Percentiles rank a stretch among this genome's conserved stretches.
Conservation (phyloP, 2,329 filamentous ascomycete species). For the Beauveria asiatica region DNA sequence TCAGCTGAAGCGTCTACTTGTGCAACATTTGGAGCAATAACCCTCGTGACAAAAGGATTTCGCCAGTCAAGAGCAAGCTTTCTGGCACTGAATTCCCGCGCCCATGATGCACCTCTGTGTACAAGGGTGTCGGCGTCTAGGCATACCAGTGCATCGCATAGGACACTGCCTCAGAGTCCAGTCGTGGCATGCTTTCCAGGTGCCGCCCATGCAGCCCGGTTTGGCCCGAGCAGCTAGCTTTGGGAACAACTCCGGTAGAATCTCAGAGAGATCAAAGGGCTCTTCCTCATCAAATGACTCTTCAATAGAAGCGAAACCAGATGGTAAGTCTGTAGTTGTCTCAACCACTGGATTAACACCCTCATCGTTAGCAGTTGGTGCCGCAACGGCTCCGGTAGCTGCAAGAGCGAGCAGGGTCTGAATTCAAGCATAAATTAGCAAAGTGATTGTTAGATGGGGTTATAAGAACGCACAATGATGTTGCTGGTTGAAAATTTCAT, state of each 20-base stretch:
- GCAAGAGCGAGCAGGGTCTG: neutral
- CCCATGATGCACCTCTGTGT: neutral
- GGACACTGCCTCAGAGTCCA: slow-evolving; percentile 1
- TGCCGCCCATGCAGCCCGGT: neutral
- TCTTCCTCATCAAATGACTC: neutral
- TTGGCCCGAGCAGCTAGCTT: neutral
- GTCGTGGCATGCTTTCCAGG: neutral
- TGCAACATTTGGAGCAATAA: neutral
- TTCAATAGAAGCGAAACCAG: neutral
- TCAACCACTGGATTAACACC: neutral
- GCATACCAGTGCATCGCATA: neutral
- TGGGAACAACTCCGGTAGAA: neutral
- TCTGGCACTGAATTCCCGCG: neutral
- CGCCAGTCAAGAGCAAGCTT: neutral
- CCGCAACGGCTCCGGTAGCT: neutral
- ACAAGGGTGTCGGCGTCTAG: slow-evolving; percentile 31
- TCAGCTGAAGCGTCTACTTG: neutral
- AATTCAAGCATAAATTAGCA: neutral
- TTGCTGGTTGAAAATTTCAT: neutral
- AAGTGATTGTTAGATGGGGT: too few relatives aligned
- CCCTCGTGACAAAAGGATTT: too few relatives aligned
- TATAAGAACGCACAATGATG: neutral
- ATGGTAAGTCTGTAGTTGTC: neutral
- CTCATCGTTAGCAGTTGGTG: neutral
- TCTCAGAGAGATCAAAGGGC: neutral